These are phyloP conservation scores for Lactuca sativa DNA, from an alignment of 129 eudicot genomes.

Conservation along the genomic window DNA sequence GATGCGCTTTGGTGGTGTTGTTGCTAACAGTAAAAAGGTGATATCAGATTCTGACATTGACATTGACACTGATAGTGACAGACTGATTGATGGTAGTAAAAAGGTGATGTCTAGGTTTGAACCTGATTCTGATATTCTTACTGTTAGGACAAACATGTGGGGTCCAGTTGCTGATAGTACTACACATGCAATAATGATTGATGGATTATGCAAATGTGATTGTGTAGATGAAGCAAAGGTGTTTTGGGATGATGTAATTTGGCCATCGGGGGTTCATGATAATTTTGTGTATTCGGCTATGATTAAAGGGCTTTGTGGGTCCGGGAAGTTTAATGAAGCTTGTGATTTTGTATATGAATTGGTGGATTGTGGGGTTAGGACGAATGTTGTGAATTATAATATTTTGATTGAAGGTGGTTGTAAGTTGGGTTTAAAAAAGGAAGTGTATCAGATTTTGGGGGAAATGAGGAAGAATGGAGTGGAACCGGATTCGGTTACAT, in stretches of 20 bases:
- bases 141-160: background rate
- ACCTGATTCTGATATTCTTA: too few relatives aligned
- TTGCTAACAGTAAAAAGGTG: too few relatives aligned
- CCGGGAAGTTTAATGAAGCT: constrained; percentile 67
- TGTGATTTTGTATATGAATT: constrained; percentile 77
- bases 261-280: constrained; percentile 90
- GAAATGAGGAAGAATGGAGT: constrained; percentile 93
- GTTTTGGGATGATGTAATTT: constrained; percentile 73
- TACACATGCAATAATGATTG: constrained; percentile 63
- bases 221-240: constrained; percentile 67
- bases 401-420: constrained; percentile 71
- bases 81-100: too few relatives aligned
- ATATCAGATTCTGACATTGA: too few relatives aligned
- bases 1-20: constrained; percentile 46
- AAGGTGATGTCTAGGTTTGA: too few relatives aligned
- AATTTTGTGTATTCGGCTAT: constrained; percentile 75
- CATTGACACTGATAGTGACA: too few relatives aligned
- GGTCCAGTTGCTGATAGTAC: constrained; percentile 50
- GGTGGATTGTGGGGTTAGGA: constrained; percentile 70
- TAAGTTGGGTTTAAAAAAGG: constrained; percentile 67
- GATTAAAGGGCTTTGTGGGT: constrained; percentile 77
- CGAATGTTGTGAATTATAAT: constrained; percentile 67
- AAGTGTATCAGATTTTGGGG: constrained; percentile 75
- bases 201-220: constrained; percentile 59
- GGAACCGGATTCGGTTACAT: constrained; percentile 75